Evolutionary conservation across 495 filamentous ascomycete species (phyloP).

Genomic region (Glutinoglossum americanum): DNA sequence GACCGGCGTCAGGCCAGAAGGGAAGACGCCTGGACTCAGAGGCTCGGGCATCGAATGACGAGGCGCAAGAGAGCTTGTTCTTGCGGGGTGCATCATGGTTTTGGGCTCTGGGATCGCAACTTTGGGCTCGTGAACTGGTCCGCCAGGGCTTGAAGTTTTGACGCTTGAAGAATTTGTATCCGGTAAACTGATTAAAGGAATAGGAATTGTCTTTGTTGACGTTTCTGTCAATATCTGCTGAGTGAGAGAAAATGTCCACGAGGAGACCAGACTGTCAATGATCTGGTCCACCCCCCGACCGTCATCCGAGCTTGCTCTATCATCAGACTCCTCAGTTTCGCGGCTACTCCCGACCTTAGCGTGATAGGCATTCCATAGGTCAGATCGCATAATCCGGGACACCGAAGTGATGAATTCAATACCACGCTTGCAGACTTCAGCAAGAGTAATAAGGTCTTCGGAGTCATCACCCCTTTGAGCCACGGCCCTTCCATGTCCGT

Average conservation of each 20-base stretch:
- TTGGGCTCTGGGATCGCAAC: constrained; percentile 35
- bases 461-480: constrained; percentile 25
- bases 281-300: constrained; percentile 21
- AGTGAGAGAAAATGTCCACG: constrained; percentile 63
- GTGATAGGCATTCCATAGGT: constrained; percentile 27
- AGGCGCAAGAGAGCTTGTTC: constrained; percentile 27
- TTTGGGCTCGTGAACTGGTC: constrained; percentile 23
- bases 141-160: constrained; percentile 2
- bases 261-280: constrained; percentile 62
- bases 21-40: constrained; percentile 24
- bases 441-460: constrained; percentile 54
- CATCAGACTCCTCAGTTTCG: neutral
- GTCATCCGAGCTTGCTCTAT: constrained; percentile 10
- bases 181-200: constrained; percentile 28
- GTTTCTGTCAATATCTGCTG: constrained; percentile 63
- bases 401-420: constrained; percentile 62
- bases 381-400: constrained; percentile 54
- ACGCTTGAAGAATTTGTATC: constrained; percentile 1
- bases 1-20: constrained; percentile 5
- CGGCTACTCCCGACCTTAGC: neutral
- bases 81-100: constrained; percentile 38
- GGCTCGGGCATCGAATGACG: constrained; percentile 16
- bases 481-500: constrained; percentile 3
- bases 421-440: constrained; percentile 59
- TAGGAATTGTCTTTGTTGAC: constrained; percentile 40